Conservation (phyloP, 176 grass and related monocot species). For the Oryza glumipatula region DNA sequence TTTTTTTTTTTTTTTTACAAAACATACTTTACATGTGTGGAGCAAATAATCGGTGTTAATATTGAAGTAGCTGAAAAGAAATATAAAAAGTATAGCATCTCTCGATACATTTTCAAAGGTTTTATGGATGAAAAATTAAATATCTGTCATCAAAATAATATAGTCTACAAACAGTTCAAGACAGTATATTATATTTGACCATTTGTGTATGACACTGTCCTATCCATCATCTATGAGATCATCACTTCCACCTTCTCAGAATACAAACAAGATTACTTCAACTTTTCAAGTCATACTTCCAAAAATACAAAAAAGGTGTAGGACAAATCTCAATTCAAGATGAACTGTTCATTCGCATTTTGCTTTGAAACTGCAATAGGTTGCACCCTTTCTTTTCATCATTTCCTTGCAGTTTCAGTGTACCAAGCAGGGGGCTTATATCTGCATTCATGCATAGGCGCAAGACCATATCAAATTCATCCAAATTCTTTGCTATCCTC, state of each 20-base stretch:
- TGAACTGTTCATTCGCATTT: background rate
- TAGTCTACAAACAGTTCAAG: background rate
- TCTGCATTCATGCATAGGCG: background rate
- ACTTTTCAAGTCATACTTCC: background rate
- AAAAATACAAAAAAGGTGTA: background rate
- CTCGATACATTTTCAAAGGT: background rate
- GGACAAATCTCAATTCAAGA: background rate
- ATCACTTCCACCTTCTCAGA: background rate
- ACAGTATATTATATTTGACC: background rate
- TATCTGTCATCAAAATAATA: background rate
- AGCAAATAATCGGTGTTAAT: too few relatives aligned
- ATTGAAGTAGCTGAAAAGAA: too few relatives aligned
- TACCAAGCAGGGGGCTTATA: background rate
- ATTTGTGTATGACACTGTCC: background rate
- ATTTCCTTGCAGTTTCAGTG: background rate
- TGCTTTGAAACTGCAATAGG: background rate
- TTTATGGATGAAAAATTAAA: background rate
- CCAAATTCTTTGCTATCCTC: background rate
- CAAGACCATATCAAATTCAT: background rate
- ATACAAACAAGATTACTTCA: background rate
- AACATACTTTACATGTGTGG: too few relatives aligned
- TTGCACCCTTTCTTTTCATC: background rate
- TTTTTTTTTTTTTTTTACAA: too few relatives aligned
- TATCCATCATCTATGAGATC: background rate
- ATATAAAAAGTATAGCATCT: background rate